Base-by-base conservation (phyloP, 495 filamentous ascomycete species). In the Clohesyomyces aquaticus region DNA sequence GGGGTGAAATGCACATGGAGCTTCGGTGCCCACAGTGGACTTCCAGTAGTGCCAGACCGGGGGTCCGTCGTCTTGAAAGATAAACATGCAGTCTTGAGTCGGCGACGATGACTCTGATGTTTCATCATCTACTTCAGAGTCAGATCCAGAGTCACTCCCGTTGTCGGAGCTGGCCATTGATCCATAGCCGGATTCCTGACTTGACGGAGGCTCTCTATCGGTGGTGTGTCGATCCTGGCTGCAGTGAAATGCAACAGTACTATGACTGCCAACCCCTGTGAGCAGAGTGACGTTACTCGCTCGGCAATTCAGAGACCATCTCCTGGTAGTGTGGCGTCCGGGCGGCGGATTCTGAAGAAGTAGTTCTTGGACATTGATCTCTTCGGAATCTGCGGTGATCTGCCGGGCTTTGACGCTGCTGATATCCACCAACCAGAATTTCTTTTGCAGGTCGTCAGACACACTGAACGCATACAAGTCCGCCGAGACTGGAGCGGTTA, bases 111-210 rank as follows among this genome's bases (percentile, higher is more conserved):
- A 3, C n/a, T 6, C n/a, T n/a, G 19, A 45, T 58, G 55, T 12
- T 8, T 42, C 55, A n/a, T 58, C 55, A 12, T 55, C 52, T 38
- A 21, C 21, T 4, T 47, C 55, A 4, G 41, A 45, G 11, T 58
- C 55, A 27, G 32, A 46, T 8, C 47, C 21, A 25, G 4, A 26
- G 41, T 45, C 41, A 4, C 14, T 11, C 3, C 18, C 10, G 55
- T 19, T n/a, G n/a, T n/a, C n/a, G n/a, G n/a, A n/a, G n/a, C n/a
- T n/a, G n/a, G n/a, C 29, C 21, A 26, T 46, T 6, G 55, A 58
- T n/a, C 35, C 55, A 23, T 58, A 58, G 21, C 55, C 55, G 4
- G 55, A 58, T 21, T 58, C 55, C 23, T 35, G 16, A 12, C 29
- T 22, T 25, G 55, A 45, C 6, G 22, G 35, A 55, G 29, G 19